Evolutionary conservation across 1,284 basidiomycete species (phyloP), one percentile per base, ranked within the genome.

Genomic region (Schizophyllum amplum): DNA sequence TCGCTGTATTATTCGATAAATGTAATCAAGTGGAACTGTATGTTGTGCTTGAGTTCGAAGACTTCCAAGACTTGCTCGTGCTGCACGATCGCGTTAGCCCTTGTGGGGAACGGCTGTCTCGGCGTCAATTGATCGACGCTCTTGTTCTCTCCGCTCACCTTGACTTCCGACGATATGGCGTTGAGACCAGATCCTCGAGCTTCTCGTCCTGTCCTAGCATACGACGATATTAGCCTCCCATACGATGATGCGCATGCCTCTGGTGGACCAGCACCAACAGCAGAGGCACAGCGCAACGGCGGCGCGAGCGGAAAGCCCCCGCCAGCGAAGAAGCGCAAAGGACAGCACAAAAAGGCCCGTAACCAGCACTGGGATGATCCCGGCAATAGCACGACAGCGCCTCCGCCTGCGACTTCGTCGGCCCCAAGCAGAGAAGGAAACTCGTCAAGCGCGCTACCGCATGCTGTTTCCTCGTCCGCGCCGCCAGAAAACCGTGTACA

Each of bases 191-290:
- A 42, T 42, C 65, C 55, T 68, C 69, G 72, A 20, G 48, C 48
- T n/a, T 11, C 15, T 15, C 72, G 81, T 54, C 66, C 75, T n/a
- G 64, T 83, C 59, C 65, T 83, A 55, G 80, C 76, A 15, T 84
- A 84, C 72, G 82, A 81, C 59, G 79, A 81, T 59, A 79, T 80
- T 55, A 72, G 77, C 4, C 69, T 74, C 1, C 74, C 75, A 5
- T 76, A 75, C 59, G 66, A 70, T 46, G 58, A 64, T 46, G 55
- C 58, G 47, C 46, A 56, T 51, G 33, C 61, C 46, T 51, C 55
- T 26, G 51, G 57, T 24, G 42, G 54, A 52, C 15, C 61, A 56
- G 51, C 23, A 26, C 51, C 59, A n/a, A 49, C 62, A 62, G 60
- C 58, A n/a, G 51, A 62, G 7, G 64, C 60, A 26, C 61, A 59